These are phyloP conservation scores for Lecanicillium sp. DNA, from an alignment of 2,329 filamentous ascomycete genomes.

Conservation along the genomic window DNA sequence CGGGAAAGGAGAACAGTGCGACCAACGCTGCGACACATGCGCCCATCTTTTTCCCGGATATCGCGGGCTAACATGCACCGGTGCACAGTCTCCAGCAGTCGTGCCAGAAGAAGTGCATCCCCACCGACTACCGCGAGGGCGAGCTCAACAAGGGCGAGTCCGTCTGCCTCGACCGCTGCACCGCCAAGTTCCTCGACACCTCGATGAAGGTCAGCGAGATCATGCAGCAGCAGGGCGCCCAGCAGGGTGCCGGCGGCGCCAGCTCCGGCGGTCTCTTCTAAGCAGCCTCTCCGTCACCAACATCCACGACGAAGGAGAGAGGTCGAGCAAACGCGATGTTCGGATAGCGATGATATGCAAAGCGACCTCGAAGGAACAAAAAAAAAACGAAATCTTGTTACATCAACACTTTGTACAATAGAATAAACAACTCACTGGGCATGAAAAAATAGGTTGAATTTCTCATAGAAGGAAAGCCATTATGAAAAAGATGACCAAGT, in stretches of 20 bases:
- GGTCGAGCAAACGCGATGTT: background rate
- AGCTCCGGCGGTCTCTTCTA: conserved; percentile 45
- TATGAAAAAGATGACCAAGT: too few species aligned
- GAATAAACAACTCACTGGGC: background rate
- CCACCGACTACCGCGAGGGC: conserved; percentile 84
- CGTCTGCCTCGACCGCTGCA: conserved; percentile 96
- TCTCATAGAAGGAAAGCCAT: background rate
- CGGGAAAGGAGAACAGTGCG: too few species aligned
- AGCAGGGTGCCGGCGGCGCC: conserved; percentile 40
- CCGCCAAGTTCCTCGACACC: conserved; percentile 97
- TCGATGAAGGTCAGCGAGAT: conserved; percentile 97
- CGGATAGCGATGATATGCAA: background rate
- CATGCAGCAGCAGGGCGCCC: conserved; percentile 81
- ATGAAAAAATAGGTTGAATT: background rate
- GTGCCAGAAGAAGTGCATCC: conserved; percentile 92
- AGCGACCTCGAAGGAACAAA: background rate
- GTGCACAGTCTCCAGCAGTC: conserved; percentile 72
- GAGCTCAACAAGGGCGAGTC: conserved; percentile 99
- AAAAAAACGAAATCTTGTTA: background rate
- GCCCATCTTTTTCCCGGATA: background rate
- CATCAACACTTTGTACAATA: conserved; percentile 9
- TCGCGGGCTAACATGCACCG: background rate
- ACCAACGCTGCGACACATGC: background rate
- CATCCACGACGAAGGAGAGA: background rate
- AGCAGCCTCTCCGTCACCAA: background rate